Evolutionary conservation across 73 alveolate species (phyloP).

Genomic region (Paramecium sexaurelia): DNA sequence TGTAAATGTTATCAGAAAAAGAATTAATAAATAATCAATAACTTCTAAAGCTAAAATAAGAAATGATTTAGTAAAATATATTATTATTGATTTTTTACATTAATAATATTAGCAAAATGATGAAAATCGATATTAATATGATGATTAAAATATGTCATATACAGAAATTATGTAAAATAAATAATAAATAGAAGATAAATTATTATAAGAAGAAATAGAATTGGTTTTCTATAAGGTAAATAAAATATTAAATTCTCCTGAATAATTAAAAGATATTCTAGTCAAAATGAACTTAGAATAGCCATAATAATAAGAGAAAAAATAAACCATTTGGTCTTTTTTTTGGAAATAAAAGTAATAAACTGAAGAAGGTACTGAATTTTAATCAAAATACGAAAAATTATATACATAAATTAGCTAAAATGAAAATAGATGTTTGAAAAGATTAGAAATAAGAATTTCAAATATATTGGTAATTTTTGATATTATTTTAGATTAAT

Average conservation of each 20-base stretch:
- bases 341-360: background rate
- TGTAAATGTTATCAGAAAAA: background rate
- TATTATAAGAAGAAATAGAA: background rate
- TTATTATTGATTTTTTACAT: background rate
- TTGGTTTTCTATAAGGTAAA: background rate
- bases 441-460: background rate
- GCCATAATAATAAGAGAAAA: background rate
- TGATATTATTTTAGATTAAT: background rate
- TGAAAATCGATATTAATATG: background rate
- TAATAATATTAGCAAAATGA: background rate
- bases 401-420: background rate
- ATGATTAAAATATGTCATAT: background rate
- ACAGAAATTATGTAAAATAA: background rate
- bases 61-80: background rate
- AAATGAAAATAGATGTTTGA: background rate
- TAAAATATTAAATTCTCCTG: background rate
- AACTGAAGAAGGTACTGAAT: conserved; percentile 3
- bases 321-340: background rate
- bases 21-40: background rate
- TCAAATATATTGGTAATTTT: background rate
- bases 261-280: background rate
- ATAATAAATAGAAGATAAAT: background rate
- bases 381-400: background rate
- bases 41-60: background rate
- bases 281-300: background rate